phyloP scores from a whole-genome alignment of 768 basidiomycete genomes.

The Hypholoma sublateritium region DNA sequence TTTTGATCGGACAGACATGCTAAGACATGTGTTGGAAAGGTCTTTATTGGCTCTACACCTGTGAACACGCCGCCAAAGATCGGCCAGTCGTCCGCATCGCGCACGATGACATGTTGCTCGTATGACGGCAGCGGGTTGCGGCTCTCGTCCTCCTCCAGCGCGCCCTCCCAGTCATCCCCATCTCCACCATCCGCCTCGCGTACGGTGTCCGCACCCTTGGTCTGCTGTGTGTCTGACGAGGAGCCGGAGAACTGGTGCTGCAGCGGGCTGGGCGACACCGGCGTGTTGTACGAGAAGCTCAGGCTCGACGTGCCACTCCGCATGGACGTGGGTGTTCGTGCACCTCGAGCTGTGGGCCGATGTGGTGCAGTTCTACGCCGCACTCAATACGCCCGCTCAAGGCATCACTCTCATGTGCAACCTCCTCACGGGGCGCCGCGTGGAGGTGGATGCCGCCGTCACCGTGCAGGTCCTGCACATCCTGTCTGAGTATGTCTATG shows the following conservation, averaged over 20 bases:
- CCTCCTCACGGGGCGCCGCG: too few relatives aligned
- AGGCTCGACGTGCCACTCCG: slow-evolving; percentile 41
- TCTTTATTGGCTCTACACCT: too few relatives aligned
- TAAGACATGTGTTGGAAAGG: too few relatives aligned
- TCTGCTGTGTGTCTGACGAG: background rate
- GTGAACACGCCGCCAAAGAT: slow-evolving; percentile 72
- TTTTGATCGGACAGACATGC: too few relatives aligned
- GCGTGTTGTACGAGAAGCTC: slow-evolving; percentile 50
- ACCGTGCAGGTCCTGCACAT: too few relatives aligned
- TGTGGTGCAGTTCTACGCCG: too few relatives aligned
- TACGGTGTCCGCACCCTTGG: background rate
- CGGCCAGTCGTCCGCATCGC: slow-evolving; percentile 83
- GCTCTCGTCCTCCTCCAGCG: background rate
- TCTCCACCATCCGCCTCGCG: background rate
- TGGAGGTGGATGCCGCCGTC: too few relatives aligned
- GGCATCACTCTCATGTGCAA: too few relatives aligned
- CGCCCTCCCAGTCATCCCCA: background rate
- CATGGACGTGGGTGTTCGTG: slow-evolving; percentile 50
- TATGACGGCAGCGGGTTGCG: background rate
- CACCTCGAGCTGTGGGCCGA: too few relatives aligned
- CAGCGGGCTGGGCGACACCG: slow-evolving; percentile 62
- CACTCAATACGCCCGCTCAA: too few relatives aligned
- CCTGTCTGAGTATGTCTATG: too few relatives aligned
- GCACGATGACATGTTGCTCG: slow-evolving; percentile 52
- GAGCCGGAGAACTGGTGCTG: slow-evolving; percentile 58